Evolutionary conservation across 2,329 filamentous ascomycete genomes (phyloP).

Genomic region (Cladosporium cucumerinum): DNA sequence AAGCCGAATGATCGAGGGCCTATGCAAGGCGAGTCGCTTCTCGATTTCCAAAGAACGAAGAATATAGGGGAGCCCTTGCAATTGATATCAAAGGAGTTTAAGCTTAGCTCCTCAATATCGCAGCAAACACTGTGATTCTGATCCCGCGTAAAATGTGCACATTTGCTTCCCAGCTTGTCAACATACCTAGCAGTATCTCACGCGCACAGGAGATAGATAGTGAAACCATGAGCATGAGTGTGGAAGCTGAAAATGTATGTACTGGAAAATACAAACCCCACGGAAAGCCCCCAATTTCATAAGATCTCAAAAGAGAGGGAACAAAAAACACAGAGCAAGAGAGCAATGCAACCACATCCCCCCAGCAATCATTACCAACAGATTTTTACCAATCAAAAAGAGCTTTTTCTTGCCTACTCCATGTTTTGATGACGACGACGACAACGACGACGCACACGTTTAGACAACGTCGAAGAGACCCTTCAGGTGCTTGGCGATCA

Average conservation of each 20-base stretch:
- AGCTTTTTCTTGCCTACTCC: background rate
- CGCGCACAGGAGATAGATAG: background rate
- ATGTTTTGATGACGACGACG: background rate
- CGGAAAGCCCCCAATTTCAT: background rate
- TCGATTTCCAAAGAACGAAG: too few relatives aligned
- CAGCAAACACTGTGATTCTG: too few relatives aligned
- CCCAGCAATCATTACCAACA: slow-evolving; percentile 3
- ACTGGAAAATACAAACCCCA: background rate
- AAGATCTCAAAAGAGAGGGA: background rate
- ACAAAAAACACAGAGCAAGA: background rate
- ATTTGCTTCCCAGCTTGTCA: too few relatives aligned
- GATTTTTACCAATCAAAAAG: background rate
- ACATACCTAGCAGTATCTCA: too few relatives aligned
- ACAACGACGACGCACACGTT: slow-evolving; percentile 23
- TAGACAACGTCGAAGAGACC: slow-evolving; percentile 78
- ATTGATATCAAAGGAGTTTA: too few relatives aligned
- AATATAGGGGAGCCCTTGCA: too few relatives aligned
- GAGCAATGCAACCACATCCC: background rate
- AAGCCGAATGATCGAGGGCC: too few relatives aligned
- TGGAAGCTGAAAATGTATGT: slow-evolving; percentile 5
- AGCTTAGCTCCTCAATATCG: too few relatives aligned
- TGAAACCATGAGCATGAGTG: background rate
- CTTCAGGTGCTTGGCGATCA: slow-evolving; percentile 89
- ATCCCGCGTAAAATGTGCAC: too few relatives aligned
- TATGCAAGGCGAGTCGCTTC: too few relatives aligned